A percentile compares a stretch with the other conserved stretches of the same genome.
Evolutionary conservation across 1,284 basidiomycete species (phyloP).

Genomic region (Trametes hirsuta): DNA sequence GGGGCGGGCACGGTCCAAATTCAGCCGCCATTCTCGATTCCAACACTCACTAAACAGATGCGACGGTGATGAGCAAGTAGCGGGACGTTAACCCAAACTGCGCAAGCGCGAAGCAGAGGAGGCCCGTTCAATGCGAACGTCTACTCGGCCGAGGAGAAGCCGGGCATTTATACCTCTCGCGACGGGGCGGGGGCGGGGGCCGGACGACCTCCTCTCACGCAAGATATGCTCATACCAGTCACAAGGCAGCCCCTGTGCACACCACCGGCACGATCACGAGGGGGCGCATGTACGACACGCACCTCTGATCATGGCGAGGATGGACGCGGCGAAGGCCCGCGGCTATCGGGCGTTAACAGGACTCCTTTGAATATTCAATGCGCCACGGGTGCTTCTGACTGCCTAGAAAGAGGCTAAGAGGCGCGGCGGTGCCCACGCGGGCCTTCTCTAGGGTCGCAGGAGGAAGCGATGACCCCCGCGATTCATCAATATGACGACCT

Average conservation of each 20-base stretch:
- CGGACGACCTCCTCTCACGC: conserved; percentile 19
- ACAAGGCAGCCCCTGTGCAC: conserved; percentile 11
- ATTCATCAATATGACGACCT: not conserved
- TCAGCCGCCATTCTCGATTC: conserved; percentile 18
- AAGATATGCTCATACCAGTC: conserved; percentile 11
- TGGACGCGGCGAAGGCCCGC: not conserved
- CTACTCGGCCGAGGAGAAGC: not conserved
- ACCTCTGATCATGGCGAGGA: not conserved
- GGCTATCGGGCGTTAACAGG: not conserved
- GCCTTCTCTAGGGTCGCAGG: not conserved
- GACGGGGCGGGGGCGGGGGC: not conserved
- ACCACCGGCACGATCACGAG: conserved; percentile 17
- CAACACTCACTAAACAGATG: not conserved
- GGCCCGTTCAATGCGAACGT: not conserved
- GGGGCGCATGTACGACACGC: conserved; percentile 1
- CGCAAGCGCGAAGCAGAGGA: not conserved
- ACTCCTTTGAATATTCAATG: too few relatives aligned
- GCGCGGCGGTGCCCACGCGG: not conserved
- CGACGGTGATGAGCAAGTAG: not conserved
- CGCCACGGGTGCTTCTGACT: not conserved
- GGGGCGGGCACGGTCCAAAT: conserved; percentile 42
- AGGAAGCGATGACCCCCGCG: not conserved
- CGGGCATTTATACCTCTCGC: conserved; percentile 1
- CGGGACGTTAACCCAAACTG: not conserved
- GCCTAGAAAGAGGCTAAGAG: not conserved